These are phyloP conservation scores for Aspergillus fumigatus DNA, from an alignment of 2,329 filamentous ascomycete species.

Conservation along the genomic window DNA sequence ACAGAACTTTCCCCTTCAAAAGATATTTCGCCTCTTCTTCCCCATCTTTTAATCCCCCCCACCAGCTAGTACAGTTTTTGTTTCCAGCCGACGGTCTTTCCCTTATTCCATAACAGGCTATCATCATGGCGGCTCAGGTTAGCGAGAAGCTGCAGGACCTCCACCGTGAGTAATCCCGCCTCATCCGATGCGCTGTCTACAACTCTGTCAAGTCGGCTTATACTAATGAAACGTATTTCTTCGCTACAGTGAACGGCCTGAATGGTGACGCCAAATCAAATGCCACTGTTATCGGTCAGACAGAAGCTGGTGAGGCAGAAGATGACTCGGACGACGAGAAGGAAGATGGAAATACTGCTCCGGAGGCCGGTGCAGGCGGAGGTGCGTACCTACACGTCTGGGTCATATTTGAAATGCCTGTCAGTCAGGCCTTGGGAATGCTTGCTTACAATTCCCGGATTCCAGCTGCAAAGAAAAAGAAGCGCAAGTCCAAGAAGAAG, in stretches of 20 bases:
- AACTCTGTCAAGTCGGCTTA: neutral
- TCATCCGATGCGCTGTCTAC: neutral
- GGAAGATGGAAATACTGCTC: constrained; percentile 43
- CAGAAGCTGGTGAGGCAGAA: constrained; percentile 45
- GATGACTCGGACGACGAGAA: constrained; percentile 54
- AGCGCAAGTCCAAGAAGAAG: constrained; percentile 73
- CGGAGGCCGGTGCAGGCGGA: constrained; percentile 36
- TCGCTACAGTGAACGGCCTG: constrained; percentile 35
- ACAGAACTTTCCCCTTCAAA: neutral
- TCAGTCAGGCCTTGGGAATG: neutral
- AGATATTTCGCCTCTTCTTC: constrained; percentile 15
- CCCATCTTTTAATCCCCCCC: constrained; percentile 14
- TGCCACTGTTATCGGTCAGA: constrained; percentile 26
- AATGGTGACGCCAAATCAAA: constrained; percentile 32
- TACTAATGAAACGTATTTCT: constrained; percentile 18
- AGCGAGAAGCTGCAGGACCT: constrained; percentile 39
- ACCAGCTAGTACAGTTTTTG: constrained; percentile 15
- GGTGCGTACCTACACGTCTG: constrained; percentile 21
- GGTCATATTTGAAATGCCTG: neutral
- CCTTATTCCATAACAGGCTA: constrained; percentile 14
- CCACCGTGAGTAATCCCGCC: constrained; percentile 28
- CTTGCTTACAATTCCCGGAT: neutral
- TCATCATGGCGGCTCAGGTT: constrained; percentile 41
- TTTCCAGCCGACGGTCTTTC: constrained; percentile 14
- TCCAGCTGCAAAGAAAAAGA: constrained; percentile 66